Percentiles rank a stretch among this genome's conserved stretches.
Evolutionary conservation across 495 filamentous ascomycete species (phyloP).

Genomic region (Entonaema liquescens): DNA sequence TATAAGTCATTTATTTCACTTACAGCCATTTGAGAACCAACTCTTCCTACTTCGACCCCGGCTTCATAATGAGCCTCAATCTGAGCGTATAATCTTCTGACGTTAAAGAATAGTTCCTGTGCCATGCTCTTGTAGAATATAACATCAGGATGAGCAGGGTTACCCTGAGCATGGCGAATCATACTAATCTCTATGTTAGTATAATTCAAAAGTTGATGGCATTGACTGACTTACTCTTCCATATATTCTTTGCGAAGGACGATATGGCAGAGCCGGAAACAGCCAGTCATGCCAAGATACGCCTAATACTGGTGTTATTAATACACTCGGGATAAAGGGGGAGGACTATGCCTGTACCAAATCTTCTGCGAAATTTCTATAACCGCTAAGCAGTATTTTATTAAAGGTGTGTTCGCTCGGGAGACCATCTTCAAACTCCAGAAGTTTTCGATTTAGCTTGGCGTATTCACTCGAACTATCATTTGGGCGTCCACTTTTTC

Average conservation of each 20-base stretch:
- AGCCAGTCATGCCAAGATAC: constrained; percentile 60
- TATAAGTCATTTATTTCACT: constrained; percentile 19
- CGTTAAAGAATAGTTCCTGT: constrained; percentile 57
- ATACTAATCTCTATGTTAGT: constrained; percentile 46
- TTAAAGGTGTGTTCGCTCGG: constrained; percentile 57
- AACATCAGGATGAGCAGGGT: constrained; percentile 48
- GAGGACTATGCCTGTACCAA: constrained; percentile 42
- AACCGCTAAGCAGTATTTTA: constrained; percentile 51
- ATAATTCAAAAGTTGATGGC: neutral
- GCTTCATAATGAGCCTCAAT: constrained; percentile 57
- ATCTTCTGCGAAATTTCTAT: constrained; percentile 55
- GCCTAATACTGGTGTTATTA: constrained; percentile 39
- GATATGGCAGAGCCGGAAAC: constrained; percentile 60
- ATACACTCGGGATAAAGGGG: neutral
- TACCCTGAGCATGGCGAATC: constrained; percentile 46
- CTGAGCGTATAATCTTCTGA: constrained; percentile 55
- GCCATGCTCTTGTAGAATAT: constrained; percentile 57
- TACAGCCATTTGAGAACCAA: constrained; percentile 61
- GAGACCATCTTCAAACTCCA: constrained; percentile 54
- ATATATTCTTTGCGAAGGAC: constrained; percentile 59
- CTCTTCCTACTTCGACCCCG: constrained; percentile 51
- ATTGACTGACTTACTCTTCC: constrained; percentile 50
- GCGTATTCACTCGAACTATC: constrained; percentile 55
- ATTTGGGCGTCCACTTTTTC: constrained; percentile 51
- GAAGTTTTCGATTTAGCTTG: constrained; percentile 48